These are phyloP conservation scores for Rhizophora mangle DNA, from an alignment of 345 rosid genomes.

Conservation along the genomic window DNA sequence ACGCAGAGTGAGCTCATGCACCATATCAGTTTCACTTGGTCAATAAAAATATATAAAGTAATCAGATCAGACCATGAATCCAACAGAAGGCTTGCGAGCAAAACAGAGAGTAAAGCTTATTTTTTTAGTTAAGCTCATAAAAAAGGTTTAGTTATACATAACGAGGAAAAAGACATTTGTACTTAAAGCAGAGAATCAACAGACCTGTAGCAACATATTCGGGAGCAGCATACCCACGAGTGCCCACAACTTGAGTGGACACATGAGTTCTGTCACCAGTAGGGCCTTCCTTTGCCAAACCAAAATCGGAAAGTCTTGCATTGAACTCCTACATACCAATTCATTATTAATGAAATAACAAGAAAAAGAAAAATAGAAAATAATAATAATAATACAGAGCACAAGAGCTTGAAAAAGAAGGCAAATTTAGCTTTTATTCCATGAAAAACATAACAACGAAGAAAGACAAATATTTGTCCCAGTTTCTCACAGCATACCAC, in stretches of 20 bases:
- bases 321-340: slow-evolving; percentile 68
- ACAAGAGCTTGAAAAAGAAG: neutral
- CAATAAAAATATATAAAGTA: neutral
- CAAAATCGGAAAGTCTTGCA: slow-evolving; percentile 88
- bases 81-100: neutral
- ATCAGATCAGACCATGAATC: neutral
- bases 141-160: neutral
- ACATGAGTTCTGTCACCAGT: slow-evolving; percentile 96
- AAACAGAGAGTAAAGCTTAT: neutral
- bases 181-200: slow-evolving; percentile 11
- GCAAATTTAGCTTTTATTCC: neutral
- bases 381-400: neutral
- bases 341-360: slow-evolving; percentile 5
- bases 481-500: slow-evolving; percentile 41
- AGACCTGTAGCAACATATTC: slow-evolving; percentile 96
- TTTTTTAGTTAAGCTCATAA: neutral
- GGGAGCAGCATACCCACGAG: slow-evolving; percentile 96
- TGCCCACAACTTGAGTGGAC: slow-evolving; percentile 96
- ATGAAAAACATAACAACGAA: neutral
- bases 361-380: neutral
- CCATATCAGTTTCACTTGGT: neutral
- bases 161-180: slow-evolving; percentile 7
- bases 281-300: slow-evolving; percentile 97
- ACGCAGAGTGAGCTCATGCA: neutral
- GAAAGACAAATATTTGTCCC: neutral